Conservation (phyloP, 1,139 yeast species). For the Kazachstania sp. region DNA sequence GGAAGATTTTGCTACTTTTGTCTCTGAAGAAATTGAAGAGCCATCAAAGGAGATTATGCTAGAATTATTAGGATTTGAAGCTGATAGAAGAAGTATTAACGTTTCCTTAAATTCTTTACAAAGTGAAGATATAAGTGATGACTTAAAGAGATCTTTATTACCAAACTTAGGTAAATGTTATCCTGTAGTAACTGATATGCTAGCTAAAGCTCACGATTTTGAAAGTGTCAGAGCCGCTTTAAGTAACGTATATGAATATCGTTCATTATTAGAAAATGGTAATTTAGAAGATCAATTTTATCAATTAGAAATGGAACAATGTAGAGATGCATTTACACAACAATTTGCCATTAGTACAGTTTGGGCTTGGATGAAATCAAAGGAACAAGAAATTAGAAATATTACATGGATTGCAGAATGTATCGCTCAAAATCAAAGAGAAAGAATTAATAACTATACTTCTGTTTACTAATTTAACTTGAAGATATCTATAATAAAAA, state of each 20-base stretch:
- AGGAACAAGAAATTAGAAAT: slow-evolving; percentile 94
- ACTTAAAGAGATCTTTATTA: slow-evolving; percentile 61
- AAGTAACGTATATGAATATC: slow-evolving; percentile 66
- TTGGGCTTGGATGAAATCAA: slow-evolving; percentile 95
- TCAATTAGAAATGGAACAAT: slow-evolving; percentile 81
- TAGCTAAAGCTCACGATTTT: slow-evolving; percentile 69
- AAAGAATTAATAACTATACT: slow-evolving; percentile 69
- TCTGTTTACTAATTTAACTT: slow-evolving; percentile 44
- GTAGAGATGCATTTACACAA: slow-evolving; percentile 91
- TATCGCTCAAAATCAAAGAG: slow-evolving; percentile 80
- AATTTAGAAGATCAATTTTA: slow-evolving; percentile 91
- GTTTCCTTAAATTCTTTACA: slow-evolving; percentile 77
- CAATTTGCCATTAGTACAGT: slow-evolving; percentile 85
- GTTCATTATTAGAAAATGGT: slow-evolving; percentile 60
- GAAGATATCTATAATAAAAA: background rate
- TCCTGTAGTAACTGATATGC: slow-evolving; percentile 61
- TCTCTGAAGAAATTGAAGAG: slow-evolving; percentile 47
- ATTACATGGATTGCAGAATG: slow-evolving; percentile 99
- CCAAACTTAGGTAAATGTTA: slow-evolving; percentile 77
- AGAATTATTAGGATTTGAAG: slow-evolving; percentile 74
- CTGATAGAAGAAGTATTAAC: slow-evolving; percentile 89
- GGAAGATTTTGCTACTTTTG: slow-evolving; percentile 74
- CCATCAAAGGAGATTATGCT: slow-evolving; percentile 83
- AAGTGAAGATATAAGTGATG: slow-evolving; percentile 45
- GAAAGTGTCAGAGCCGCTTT: slow-evolving; percentile 74